Percentiles rank a stretch among this genome's conserved stretches.
Evolutionary conservation across 1,139 yeast species (phyloP).

Genomic region (Nakaseomyces uthaithaninus): DNA sequence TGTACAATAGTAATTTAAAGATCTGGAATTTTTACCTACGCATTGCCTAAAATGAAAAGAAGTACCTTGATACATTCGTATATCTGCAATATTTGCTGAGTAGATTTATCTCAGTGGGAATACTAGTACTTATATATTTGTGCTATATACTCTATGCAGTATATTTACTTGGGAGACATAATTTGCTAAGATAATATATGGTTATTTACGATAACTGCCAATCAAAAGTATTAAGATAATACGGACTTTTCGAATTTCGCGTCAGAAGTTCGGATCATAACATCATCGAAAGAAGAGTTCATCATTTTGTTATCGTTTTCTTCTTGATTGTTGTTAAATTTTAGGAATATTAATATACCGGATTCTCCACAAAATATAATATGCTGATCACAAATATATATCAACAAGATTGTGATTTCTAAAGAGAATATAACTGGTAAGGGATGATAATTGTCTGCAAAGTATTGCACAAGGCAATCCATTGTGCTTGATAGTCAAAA

Average conservation of each 20-base stretch:
- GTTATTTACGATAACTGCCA: background rate
- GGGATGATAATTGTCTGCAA: too few species aligned
- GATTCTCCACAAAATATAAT: background rate
- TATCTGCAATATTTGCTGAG: background rate
- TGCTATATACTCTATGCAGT: slow-evolving; percentile 6
- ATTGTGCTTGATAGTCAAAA: background rate
- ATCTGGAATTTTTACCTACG: too few species aligned
- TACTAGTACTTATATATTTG: slow-evolving; percentile 7
- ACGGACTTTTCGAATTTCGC: background rate
- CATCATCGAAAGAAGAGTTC: too few species aligned
- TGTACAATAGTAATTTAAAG: too few species aligned
- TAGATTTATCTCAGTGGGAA: background rate
- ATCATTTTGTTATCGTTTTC: background rate
- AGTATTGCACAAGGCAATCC: too few species aligned
- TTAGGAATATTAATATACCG: background rate
- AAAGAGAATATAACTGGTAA: too few species aligned
- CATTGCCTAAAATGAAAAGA: too few species aligned
- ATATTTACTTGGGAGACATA: background rate
- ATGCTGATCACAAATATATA: background rate
- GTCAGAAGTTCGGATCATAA: too few species aligned
- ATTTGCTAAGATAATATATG: background rate
- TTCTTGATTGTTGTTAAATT: background rate
- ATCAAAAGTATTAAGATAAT: background rate
- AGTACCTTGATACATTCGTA: too few species aligned
- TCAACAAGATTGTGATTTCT: slow-evolving; percentile 5